Conservation (phyloP, 2,329 filamentous ascomycete species). For the Dactylellina cionopaga region DNA sequence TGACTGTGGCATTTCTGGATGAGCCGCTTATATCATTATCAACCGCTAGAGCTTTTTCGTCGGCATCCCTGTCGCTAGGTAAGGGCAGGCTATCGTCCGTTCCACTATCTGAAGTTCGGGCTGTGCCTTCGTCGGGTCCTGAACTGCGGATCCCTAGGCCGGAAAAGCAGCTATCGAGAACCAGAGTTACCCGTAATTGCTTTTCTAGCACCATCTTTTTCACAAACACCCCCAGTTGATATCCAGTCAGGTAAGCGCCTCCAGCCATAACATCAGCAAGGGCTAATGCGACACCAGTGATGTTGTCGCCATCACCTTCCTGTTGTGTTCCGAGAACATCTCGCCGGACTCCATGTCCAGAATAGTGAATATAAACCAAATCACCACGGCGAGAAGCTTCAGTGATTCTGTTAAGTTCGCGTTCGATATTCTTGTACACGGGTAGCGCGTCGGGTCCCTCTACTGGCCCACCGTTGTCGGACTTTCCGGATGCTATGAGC, state of each 20-base stretch:
- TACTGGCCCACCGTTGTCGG: neutral
- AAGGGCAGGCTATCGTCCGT: neutral
- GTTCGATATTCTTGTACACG: slow-evolving; percentile 13
- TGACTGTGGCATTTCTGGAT: slow-evolving; percentile 7
- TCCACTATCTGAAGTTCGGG: neutral
- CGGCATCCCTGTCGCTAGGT: neutral
- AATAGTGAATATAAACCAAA: slow-evolving; percentile 48
- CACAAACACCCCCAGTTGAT: slow-evolving; percentile 26
- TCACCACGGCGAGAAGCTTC: slow-evolving; percentile 7
- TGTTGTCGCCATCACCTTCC: neutral
- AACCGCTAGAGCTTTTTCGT: neutral
- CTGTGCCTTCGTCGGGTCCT: neutral
- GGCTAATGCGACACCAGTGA: slow-evolving; percentile 30
- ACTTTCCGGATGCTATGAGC: slow-evolving; percentile 5
- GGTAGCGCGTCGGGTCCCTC: slow-evolving; percentile 1
- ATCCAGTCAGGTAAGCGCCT: slow-evolving; percentile 37
- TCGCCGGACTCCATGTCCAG: slow-evolving; percentile 40
- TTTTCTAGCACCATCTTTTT: slow-evolving; percentile 29
- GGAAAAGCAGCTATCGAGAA: slow-evolving; percentile 46
- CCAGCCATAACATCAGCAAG: slow-evolving; percentile 38
- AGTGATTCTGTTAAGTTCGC: slow-evolving; percentile 31
- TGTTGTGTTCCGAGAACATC: neutral
- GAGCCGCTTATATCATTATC: neutral
- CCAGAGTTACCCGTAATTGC: slow-evolving; percentile 22
- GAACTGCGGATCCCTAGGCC: neutral